Percentiles rank a stretch among this genome's conserved stretches.
Conservation (phyloP, 2,329 filamentous ascomycete species). For the Aureobasidium sp. region DNA sequence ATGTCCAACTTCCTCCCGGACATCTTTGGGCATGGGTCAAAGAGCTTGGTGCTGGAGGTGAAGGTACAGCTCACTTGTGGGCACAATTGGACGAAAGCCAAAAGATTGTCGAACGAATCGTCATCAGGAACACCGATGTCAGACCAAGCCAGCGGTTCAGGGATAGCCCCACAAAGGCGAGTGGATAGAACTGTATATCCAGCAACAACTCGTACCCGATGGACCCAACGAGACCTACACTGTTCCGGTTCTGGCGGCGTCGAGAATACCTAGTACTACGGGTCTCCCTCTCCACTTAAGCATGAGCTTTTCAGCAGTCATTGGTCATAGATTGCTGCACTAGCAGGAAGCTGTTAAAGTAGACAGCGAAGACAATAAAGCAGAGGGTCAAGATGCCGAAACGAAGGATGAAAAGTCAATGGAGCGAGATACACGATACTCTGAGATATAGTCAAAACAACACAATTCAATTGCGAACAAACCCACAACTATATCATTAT, state of each 20-base stretch:
- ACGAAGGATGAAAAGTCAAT: too few species aligned
- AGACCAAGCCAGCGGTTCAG: not conserved
- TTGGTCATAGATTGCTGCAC: too few species aligned
- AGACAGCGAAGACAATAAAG: too few species aligned
- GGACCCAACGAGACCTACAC: not conserved
- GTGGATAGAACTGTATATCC: not conserved
- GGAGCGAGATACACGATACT: too few species aligned
- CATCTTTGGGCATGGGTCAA: not conserved
- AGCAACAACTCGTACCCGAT: not conserved
- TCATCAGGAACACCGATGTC: not conserved
- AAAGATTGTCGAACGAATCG: not conserved
- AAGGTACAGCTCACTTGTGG: not conserved
- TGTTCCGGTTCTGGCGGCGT: not conserved
- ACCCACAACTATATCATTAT: too few species aligned
- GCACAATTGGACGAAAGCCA: not conserved
- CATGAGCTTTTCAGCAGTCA: too few species aligned
- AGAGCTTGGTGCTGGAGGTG: not conserved
- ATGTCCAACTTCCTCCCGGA: not conserved
- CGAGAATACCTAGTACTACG: not conserved
- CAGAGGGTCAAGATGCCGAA: too few species aligned
- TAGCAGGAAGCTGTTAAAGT: too few species aligned
- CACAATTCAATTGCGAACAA: too few species aligned
- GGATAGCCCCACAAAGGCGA: not conserved
- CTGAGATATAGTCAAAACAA: too few species aligned
- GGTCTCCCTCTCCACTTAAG: too few species aligned